Evolutionary conservation across 768 basidiomycete genomes (phyloP), one percentile per base, ranked within the genome.

Genomic region (Pholiota microspora): DNA sequence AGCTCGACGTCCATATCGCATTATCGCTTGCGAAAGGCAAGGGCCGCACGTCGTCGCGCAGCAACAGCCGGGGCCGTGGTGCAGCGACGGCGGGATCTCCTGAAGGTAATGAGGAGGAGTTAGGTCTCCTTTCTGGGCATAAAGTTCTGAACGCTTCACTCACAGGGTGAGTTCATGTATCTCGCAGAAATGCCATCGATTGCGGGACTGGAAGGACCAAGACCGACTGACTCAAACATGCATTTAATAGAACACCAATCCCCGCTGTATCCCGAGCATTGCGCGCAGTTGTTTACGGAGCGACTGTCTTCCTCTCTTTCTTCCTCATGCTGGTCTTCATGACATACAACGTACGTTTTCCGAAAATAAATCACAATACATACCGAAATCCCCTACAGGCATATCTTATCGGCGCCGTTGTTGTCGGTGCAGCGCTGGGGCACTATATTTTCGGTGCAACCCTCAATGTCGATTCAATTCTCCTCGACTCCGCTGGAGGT

Each of bases 261-360:
- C 84, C 86, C 0, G 54, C 71, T 21, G 50, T 71, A 7, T 70
- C 76, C 35, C 83, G 87, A 21, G 56, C 76, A n/a, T 61, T 85
- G 40, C 79, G 91, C 23, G 88, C 92, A 5, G 61, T 67, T 1
- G 66, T 92, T 32, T 96, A 95, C 62, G 92, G 86, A n/a, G 69
- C 77, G 3, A 83, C 83, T 2, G 83, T 93, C 18, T 86, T 87
- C 68, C 69, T 93, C 55, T 90, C 90, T 31, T 90, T 89, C 77
- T 92, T 92, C 81, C 82, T 93, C 66, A 97, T 97, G 94, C 75
- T 97, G 54, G 85, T 96, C 35, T 94, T 93, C 71, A 96, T 97
- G 94, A 96, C 94, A 4, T 97, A 95, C 73, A 97, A 97, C 60
- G 92, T 93, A 55, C 64, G 89, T 73, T 21, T 29, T 24, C 40